Base-by-base conservation (phyloP, 2,329 filamentous ascomycete species). In the Elsinoe batatas region DNA sequence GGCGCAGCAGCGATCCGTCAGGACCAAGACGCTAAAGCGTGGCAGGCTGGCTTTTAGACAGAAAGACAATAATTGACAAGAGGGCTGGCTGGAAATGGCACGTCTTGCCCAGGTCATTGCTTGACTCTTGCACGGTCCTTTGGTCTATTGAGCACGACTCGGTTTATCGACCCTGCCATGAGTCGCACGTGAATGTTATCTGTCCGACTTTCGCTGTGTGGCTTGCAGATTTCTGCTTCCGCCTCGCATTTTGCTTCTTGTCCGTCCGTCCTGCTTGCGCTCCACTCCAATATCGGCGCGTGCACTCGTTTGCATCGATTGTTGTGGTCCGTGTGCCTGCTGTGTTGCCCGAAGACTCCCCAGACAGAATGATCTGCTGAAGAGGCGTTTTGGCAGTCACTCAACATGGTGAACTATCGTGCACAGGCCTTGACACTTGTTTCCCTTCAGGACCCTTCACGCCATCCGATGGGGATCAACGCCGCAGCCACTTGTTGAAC, bases 401-500 rank as follows among this genome's bases (percentile, higher is more conserved):
- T 51, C 47, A 51, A 13, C 12, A 22, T 35, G 32, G 32, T 33
- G 47, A 51, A 51, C 47, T 51, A n/a, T 38, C 32, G 47, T 38
- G 47, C 47, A 51, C 47, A 35, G 47, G 35, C 47, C 44, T 15
- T 33, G 22, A 17, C 30, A 35, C 12, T 51, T 51, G 26, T 33
- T 33, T 26, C 26, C 44, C 20, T 51, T 51, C 47, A 51, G 15
- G 54, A 50, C 38, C 64, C 78, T 57, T 88, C 85, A 63, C 77
- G 81, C 88, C 88, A 94, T 1, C 89, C 90, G 54, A 93, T 78
- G 0, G 91, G 91, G 69, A 97, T 81, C 70, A 98, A 68, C 8
- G 90, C 91, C 1, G 89, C 91, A 26, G 90, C 91, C 59, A 97
- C 83, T 64, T 91, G 85, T 17, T 82, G 78, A 5, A 93, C 83